A percentile compares a stretch with the other conserved stretches of the same genome.
Evolutionary conservation across 257 asterid species (phyloP).

Genomic region (Penstemon eatonii): DNA sequence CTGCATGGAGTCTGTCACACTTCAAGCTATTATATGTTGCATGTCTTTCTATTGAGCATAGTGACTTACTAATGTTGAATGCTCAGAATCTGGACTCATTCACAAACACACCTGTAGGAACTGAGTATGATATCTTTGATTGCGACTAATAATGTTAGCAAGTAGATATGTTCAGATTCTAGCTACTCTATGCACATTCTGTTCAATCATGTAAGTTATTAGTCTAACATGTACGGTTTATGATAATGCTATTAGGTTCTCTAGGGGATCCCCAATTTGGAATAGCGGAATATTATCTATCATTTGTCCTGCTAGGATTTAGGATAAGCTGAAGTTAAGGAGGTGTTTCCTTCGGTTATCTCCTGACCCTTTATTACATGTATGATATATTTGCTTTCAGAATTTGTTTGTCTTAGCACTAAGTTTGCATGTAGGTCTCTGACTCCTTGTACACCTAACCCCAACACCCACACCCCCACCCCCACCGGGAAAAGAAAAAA

Average conservation of each 20-base stretch:
- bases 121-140: background rate
- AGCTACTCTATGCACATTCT: background rate
- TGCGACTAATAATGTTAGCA: background rate
- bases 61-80: background rate
- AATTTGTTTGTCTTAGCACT: background rate
- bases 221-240: too few relatives aligned
- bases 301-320: background rate
- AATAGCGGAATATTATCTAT: conserved; percentile 1
- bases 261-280: background rate
- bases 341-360: background rate
- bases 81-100: background rate
- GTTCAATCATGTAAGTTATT: too few relatives aligned
- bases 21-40: background rate
- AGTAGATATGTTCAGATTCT: background rate
- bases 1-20: background rate
- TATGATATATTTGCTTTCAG: background rate
- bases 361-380: conserved; percentile 5
- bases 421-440: background rate
- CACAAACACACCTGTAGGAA: background rate
- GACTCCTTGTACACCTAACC: background rate
- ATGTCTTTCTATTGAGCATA: background rate
- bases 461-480: background rate
- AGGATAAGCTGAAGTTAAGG: background rate
- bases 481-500: too few relatives aligned
- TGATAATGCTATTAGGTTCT: background rate